Evolutionary conservation across 306 rosid genomes (phyloP), one percentile per base, ranked within the genome.

Genomic region (Castanopsis chinensis): DNA sequence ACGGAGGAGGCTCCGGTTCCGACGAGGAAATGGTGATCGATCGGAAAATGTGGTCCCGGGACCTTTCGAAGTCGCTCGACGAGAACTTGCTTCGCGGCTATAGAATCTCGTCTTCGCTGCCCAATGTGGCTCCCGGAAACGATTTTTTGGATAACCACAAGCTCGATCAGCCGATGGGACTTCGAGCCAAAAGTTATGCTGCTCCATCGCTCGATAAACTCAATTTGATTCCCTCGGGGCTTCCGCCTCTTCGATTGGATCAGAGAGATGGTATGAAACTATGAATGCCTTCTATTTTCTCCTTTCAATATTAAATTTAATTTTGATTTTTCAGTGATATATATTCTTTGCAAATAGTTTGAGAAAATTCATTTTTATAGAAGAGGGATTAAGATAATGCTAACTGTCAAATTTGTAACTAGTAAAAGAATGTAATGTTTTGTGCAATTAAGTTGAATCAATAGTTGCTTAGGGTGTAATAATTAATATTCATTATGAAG

Each of bases 71-170:
- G 87, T 85, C 91, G 5, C n/a, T 78, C 1, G 92, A 83, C 8
- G 93, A 90, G 32, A 86, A 55, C 25, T 43, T 75, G 18, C 60
- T 77, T 68, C 84, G 85, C 67, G 72, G 72, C 33, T 85, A 59
- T 61, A 73, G 87, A 75, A 84, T 86, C 32, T 90, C 97, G 65
- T 82, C 92, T 27, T 92, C 93, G 14, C 72, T 92, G 80, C 96
- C 97, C 2, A 87, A 90, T 68, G 90, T 88, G 51, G 90, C 86
- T 73, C 67, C 76, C 15, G 76, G 80, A 5, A 67, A 75, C 19
- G 86, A 78, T 57, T 89, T 88, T 92, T 61, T 77, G 35, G 84
- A 78, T 2, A 80, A 74, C 68, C 69, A 71, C 19, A 77, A 63
- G 51, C 55, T 78, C 33, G 79, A 72, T 77, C 80, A 69, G 27